These are phyloP conservation scores for Hypoxylon sp. DNA, from an alignment of 2,329 filamentous ascomycete genomes.

Conservation along the genomic window DNA sequence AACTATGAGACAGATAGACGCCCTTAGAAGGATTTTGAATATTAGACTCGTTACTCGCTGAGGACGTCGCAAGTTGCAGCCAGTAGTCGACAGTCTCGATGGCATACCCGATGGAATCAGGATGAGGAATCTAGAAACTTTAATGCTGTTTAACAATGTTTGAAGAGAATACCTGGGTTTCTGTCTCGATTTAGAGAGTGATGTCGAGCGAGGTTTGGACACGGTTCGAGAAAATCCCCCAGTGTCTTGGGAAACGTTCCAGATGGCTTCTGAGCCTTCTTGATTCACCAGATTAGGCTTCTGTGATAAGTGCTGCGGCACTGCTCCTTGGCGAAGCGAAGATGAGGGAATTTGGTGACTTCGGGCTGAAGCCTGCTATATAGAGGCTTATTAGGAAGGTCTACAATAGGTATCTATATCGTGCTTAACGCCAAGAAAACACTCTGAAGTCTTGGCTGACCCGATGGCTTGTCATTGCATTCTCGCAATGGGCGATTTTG, in stretches of 20 bases:
- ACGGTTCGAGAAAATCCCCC: constrained; percentile 25
- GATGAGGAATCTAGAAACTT: constrained; percentile 22
- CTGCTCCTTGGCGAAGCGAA: constrained; percentile 17
- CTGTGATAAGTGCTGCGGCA: constrained; percentile 1
- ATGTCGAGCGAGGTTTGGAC: constrained; percentile 21
- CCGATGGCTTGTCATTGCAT: constrained; percentile 7
- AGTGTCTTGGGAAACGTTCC: constrained; percentile 27
- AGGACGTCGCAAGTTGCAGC: constrained; percentile 1
- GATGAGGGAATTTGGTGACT: constrained; percentile 17
- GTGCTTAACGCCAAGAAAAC: constrained; percentile 13
- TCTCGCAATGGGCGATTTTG: constrained; percentile 25
- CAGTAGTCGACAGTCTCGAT: constrained; percentile 12
- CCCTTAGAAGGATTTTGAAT: constrained; percentile 3
- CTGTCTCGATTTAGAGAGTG: constrained; percentile 6
- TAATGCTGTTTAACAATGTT: constrained; percentile 12
- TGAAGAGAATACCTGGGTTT: constrained; percentile 17
- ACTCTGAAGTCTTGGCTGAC: constrained; percentile 17
- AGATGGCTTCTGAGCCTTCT: constrained; percentile 20
- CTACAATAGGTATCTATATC: constrained; percentile 7
- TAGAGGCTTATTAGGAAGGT: constrained; percentile 11
- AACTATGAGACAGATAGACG: constrained; percentile 51
- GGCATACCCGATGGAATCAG: constrained; percentile 20
- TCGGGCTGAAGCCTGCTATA: constrained; percentile 20
- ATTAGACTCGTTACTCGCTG: neutral
- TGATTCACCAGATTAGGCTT: constrained; percentile 1